phyloP scores from a whole-genome alignment of 306 rosid species.

The Cucurbita maxima region DNA sequence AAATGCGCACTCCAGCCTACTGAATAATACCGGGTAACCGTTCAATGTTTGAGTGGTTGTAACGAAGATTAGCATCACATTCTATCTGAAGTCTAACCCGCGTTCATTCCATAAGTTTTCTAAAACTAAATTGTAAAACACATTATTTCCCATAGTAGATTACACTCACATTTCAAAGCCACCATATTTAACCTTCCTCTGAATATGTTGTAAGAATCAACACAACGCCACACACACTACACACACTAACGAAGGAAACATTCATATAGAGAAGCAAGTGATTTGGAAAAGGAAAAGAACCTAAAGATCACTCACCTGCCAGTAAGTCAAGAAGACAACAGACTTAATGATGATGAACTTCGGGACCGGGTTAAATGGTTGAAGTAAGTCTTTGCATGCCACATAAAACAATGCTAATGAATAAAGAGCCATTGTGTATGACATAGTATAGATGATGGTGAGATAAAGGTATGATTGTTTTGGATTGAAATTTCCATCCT shows the following conservation, averaged over 20 bases:
- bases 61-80: not conserved
- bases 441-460: conserved; percentile 74
- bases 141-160: not conserved
- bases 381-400: conserved; percentile 96
- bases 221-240: not conserved
- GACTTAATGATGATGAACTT: conserved; percentile 87
- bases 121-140: not conserved
- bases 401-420: conserved; percentile 75
- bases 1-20: too few relatives aligned
- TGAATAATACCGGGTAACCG: too few relatives aligned
- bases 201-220: not conserved
- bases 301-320: conserved; percentile 53
- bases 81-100: not conserved
- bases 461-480: conserved; percentile 81
- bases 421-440: conserved; percentile 87
- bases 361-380: conserved; percentile 95
- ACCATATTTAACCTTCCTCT: not conserved
- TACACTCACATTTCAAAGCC: not conserved
- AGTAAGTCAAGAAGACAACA: conserved; percentile 93
- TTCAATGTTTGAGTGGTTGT: too few relatives aligned
- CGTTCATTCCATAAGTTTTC: not conserved
- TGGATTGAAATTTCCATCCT: conserved; percentile 85
- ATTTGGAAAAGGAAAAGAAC: not conserved
- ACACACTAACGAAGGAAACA: not conserved
- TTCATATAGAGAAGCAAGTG: not conserved